These are phyloP conservation scores for Kregervanrija pseudodelftensis DNA, from an alignment of 805 yeast species.

Conservation along the genomic window DNA sequence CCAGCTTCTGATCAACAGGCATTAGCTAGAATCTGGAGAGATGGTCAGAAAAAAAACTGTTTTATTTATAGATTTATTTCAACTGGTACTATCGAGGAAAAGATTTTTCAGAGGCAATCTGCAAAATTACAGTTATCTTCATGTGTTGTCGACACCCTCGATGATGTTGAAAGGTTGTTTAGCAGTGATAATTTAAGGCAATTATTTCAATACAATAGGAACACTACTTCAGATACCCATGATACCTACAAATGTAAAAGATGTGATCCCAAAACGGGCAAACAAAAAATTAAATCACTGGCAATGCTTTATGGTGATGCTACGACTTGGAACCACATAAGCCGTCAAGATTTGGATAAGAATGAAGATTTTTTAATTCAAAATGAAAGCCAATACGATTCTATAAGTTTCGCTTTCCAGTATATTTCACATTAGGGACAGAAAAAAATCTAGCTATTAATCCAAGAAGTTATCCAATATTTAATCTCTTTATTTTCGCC, in stretches of 20 bases:
- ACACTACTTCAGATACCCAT: conserved; percentile 83
- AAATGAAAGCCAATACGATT: conserved; percentile 63
- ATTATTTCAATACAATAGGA: conserved; percentile 61
- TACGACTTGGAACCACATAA: conserved; percentile 92
- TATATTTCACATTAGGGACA: conserved; percentile 67
- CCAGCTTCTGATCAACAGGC: conserved; percentile 99
- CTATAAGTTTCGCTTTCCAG: conserved; percentile 84
- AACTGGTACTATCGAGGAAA: conserved; percentile 94
- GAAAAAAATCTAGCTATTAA: conserved; percentile 20
- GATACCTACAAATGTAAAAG: conserved; percentile 85
- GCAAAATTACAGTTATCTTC: conserved; percentile 90
- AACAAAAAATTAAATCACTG: conserved; percentile 57
- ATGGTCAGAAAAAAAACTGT: conserved; percentile 96
- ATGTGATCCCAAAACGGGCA: conserved; percentile 45
- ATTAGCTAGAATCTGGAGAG: conserved; percentile 96
- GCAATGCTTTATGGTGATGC: conserved; percentile 98
- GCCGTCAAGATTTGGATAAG: conserved; percentile 47
- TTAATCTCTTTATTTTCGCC: conserved; percentile 32
- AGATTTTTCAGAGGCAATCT: conserved; percentile 90
- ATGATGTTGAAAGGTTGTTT: conserved; percentile 88
- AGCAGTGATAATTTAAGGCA: conserved; percentile 74
- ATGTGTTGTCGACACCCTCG: conserved; percentile 94
- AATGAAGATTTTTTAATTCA: conserved; percentile 74
- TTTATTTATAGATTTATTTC: conserved; percentile 89
- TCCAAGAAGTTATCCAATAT: conserved; percentile 78